These are phyloP conservation scores for Coriolopsis trogii DNA, from an alignment of 1,284 basidiomycete species.

Conservation along the genomic window DNA sequence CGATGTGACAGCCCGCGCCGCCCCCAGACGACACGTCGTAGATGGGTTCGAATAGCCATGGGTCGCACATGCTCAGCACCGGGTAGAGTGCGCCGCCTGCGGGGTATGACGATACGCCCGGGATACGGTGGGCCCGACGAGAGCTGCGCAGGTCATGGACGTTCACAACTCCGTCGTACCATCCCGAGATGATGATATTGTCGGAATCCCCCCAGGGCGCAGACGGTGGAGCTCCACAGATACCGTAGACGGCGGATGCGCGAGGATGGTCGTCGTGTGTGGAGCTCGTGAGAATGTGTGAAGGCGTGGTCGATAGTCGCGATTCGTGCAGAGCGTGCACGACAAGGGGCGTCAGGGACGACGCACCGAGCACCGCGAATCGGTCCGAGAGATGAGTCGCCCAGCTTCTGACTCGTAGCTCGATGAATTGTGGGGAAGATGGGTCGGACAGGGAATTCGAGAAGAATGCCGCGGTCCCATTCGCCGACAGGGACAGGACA, in stretches of 20 bases:
- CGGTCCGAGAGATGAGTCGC: constrained; percentile 52
- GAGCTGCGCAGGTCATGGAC: constrained; percentile 72
- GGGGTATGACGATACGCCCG: constrained; percentile 19
- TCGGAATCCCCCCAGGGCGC: constrained; percentile 69
- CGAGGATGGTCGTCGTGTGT: constrained; percentile 32
- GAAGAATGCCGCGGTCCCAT: constrained; percentile 51
- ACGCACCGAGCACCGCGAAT: constrained; percentile 65
- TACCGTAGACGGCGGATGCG: constrained; percentile 69
- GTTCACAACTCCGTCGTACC: constrained; percentile 74
- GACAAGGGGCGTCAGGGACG: constrained; percentile 58
- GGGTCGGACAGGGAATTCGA: constrained; percentile 28
- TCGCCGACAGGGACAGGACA: constrained; percentile 59
- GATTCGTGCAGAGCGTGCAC: constrained; percentile 56
- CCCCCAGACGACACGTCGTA: constrained; percentile 73
- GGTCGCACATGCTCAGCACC: constrained; percentile 61
- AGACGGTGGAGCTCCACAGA: constrained; percentile 57
- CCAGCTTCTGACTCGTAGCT: constrained; percentile 62
- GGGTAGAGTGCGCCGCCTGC: constrained; percentile 46
- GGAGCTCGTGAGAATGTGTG: constrained; percentile 46
- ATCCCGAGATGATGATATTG: constrained; percentile 75
- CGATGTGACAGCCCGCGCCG: constrained; percentile 62
- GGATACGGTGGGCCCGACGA: constrained; percentile 22
- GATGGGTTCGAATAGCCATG: constrained; percentile 70
- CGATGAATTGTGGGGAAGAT: constrained; percentile 36
- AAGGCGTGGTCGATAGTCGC: constrained; percentile 47